phyloP scores from a whole-genome alignment of 1,284 basidiomycete genomes.

The Leccinum proliferum region DNA sequence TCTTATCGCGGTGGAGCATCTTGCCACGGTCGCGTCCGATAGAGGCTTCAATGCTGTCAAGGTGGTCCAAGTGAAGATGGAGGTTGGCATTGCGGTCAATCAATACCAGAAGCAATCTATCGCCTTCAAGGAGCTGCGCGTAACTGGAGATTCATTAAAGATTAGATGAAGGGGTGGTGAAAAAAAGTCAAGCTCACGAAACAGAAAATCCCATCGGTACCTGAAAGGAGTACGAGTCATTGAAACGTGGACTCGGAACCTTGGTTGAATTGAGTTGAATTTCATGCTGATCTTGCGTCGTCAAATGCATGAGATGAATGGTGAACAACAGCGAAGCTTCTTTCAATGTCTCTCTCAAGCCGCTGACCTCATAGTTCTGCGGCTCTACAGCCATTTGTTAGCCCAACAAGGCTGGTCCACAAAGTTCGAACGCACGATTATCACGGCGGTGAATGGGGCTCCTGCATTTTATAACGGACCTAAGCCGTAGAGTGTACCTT shows the following conservation, averaged over 20 bases:
- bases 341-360: constrained; percentile 14
- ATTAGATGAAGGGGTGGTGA: too few species aligned
- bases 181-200: constrained; percentile 27
- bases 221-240: constrained; percentile 24
- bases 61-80: too few species aligned
- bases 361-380: constrained; percentile 17
- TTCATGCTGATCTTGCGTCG: constrained; percentile 37
- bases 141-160: too few species aligned
- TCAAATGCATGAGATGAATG: constrained; percentile 36
- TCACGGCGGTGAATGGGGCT: not conserved
- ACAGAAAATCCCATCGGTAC: constrained; percentile 32
- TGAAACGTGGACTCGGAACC: constrained; percentile 34
- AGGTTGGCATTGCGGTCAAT: too few species aligned
- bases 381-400: constrained; percentile 7
- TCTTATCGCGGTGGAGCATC: too few species aligned
- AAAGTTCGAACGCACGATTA: constrained; percentile 5
- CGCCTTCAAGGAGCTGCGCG: too few species aligned
- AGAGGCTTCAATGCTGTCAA: too few species aligned
- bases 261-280: constrained; percentile 34
- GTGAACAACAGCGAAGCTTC: constrained; percentile 31
- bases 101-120: too few species aligned
- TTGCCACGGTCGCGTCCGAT: too few species aligned
- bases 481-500: constrained; percentile 5
- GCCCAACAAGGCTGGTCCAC: not conserved
- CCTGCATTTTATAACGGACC: constrained; percentile 2